A percentile compares a stretch with the other conserved stretches of the same genome.
phyloP scores from a whole-genome alignment of 78 protist genomes.

The slime mould (Dictyostelium discoideum) region DNA sequence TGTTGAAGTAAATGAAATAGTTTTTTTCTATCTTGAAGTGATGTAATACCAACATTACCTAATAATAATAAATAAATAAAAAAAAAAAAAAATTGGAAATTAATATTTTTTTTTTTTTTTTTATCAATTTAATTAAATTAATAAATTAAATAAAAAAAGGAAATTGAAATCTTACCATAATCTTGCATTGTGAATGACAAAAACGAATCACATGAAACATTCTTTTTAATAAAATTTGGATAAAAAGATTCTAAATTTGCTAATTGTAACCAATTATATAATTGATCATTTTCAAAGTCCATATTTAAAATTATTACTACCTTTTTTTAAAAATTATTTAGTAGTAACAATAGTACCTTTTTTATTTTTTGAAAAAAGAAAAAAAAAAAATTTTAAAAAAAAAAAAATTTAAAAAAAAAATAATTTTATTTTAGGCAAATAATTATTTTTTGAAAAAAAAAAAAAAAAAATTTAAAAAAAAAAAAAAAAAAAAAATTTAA shows the following conservation, averaged over 20 bases:
- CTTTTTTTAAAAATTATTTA: no score
- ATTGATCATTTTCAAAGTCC: constrained; percentile 49
- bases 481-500: neutral
- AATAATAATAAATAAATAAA: neutral
- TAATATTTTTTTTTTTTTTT: neutral
- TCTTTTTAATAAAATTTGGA: constrained; percentile 60
- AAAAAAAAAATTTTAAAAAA: neutral
- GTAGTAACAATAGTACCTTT: neutral
- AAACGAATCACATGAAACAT: constrained; percentile 50
- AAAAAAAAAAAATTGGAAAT: neutral
- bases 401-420: no score
- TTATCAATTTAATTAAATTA: neutral
- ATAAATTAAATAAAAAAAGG: neutral
- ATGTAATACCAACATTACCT: constrained; percentile 57
- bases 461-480: neutral
- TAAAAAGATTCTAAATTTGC: constrained; percentile 38
- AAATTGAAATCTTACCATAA: constrained; percentile 36
- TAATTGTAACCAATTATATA: constrained; percentile 40
- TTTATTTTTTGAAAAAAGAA: neutral
- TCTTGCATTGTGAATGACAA: constrained; percentile 71
- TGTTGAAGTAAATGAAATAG: constrained; percentile 67
- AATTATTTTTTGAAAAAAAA: no score
- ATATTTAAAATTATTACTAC: neutral
- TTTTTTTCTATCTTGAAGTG: constrained; percentile 70
- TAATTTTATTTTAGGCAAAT: no score